Conservation (phyloP, 148 eudicot genomes). For the Arbutus unedo region DNA sequence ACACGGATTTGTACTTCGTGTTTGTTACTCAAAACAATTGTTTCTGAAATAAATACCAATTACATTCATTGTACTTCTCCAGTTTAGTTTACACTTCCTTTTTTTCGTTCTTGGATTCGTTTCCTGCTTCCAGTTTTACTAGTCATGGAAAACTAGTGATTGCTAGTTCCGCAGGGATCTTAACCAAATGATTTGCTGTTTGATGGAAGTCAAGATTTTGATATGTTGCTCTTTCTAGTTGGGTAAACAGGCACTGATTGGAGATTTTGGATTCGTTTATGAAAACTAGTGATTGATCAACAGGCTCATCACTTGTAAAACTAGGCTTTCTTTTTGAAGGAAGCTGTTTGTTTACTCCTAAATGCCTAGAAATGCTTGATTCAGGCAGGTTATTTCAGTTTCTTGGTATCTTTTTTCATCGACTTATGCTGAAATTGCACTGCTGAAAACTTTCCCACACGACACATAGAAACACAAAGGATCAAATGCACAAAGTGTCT, state of each 20-base stretch:
- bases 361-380: conserved; percentile 4
- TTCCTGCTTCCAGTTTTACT: neutral
- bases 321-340: neutral
- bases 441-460: neutral
- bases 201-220: neutral
- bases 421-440: neutral
- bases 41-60: neutral
- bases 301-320: neutral
- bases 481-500: neutral
- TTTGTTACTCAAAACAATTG: neutral
- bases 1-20: conserved; percentile 9
- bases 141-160: neutral
- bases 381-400: neutral
- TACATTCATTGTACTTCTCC: neutral
- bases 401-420: neutral
- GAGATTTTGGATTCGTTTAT: neutral
- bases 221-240: no score
- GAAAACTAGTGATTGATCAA: neutral
- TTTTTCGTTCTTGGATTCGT: neutral
- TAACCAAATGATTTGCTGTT: no score
- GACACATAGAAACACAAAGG: neutral
- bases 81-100: neutral
- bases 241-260: neutral
- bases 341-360: neutral
- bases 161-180: no score